Conservation (phyloP, 768 basidiomycete genomes). For the Coprinopsis cinerea region DNA sequence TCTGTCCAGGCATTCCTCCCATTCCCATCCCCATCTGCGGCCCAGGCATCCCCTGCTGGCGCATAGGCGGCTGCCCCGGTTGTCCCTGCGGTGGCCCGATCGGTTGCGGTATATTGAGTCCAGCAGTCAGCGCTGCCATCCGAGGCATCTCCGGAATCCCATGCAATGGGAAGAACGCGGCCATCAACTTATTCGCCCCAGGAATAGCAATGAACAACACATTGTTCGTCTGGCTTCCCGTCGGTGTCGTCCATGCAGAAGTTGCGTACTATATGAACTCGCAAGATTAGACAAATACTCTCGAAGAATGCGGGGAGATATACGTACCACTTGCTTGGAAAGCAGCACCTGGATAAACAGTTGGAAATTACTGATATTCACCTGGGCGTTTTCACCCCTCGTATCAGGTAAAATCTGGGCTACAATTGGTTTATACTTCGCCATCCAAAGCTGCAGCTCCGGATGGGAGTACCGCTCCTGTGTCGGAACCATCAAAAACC, state of each 20-base stretch:
- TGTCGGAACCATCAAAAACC: too few species aligned
- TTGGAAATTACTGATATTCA: too few species aligned
- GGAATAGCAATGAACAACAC: constrained; percentile 39
- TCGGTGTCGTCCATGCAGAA: constrained; percentile 42
- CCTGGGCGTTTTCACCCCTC: background rate
- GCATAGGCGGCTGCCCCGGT: background rate
- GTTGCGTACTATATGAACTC: constrained; percentile 37
- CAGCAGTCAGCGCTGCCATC: constrained; percentile 10
- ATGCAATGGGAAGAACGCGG: constrained; percentile 43
- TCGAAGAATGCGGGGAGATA: background rate
- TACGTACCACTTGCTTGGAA: background rate
- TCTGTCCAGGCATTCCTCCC: too few species aligned
- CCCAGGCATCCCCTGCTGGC: too few species aligned
- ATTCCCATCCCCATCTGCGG: too few species aligned
- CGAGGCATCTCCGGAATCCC: constrained; percentile 50
- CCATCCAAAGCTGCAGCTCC: too few species aligned
- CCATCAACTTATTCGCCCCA: constrained; percentile 31
- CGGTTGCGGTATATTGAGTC: constrained; percentile 16
- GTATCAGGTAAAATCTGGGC: background rate
- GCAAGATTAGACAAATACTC: background rate
- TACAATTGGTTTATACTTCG: background rate
- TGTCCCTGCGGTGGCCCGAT: background rate
- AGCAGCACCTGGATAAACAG: too few species aligned
- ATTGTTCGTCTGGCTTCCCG: constrained; percentile 37
- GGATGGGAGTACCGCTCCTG: too few species aligned